Evolutionary conservation across 345 rosid genomes (phyloP).

Genomic region (Syzygium aromaticum): DNA sequence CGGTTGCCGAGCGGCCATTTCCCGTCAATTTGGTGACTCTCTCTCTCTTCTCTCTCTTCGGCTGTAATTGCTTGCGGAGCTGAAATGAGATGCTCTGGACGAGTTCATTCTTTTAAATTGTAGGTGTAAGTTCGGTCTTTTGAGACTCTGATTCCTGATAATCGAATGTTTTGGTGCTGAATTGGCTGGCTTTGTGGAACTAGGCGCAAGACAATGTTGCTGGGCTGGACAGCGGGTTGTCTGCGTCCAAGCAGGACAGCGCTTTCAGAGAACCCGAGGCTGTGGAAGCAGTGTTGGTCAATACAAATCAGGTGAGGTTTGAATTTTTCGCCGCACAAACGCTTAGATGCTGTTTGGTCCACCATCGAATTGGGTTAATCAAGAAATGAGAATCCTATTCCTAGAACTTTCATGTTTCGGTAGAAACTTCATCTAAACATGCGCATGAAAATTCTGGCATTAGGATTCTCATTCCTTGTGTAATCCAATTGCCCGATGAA

Average conservation of each 20-base stretch:
- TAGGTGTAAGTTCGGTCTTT: not conserved
- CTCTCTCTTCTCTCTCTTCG: no score
- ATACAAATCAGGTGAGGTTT: conserved; percentile 58
- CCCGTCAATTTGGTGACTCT: conserved; percentile 53
- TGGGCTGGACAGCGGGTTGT: conserved; percentile 52
- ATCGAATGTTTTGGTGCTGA: not conserved
- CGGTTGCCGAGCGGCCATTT: conserved; percentile 76
- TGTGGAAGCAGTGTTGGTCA: conserved; percentile 73
- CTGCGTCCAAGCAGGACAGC: conserved; percentile 35
- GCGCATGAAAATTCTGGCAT: not conserved
- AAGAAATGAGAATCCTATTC: not conserved
- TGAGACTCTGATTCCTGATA: not conserved
- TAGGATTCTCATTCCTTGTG: not conserved
- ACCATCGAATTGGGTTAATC: not conserved
- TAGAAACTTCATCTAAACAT: not conserved
- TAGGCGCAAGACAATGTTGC: conserved; percentile 57
- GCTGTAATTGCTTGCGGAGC: not conserved
- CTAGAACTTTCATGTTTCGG: not conserved
- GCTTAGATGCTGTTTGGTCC: not conserved
- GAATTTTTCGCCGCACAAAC: not conserved
- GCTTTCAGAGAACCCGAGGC: conserved; percentile 50
- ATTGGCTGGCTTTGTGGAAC: conserved; percentile 2
- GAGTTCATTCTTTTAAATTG: not conserved
- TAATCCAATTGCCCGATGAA: not conserved
- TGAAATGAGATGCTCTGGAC: not conserved